Evolutionary conservation across 2,329 filamentous ascomycete genomes (phyloP), one percentile per base, ranked within the genome.

Genomic region (Epichloe scottii): DNA sequence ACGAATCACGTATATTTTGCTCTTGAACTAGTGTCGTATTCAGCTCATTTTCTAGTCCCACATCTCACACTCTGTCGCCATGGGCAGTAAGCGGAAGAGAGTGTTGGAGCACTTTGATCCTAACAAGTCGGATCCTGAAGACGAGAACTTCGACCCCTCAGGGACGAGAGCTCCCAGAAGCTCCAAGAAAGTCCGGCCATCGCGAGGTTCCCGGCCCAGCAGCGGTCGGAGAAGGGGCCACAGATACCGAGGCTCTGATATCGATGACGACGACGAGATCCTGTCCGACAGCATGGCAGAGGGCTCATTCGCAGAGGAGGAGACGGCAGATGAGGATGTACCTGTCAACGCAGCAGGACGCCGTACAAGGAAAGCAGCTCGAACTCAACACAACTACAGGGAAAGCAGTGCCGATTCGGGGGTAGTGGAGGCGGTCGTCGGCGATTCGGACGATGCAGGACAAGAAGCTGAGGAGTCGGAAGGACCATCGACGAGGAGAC

Each of bases 81-180:
- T 68, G 66, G 61, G 59, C 43, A 62, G 63, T 51, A 82, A 82
- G 63, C 70, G 81, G 50, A 84, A 82, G 71, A 69, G 75, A 55
- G 71, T 71, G 52, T 66, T 80, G 51, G 74, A 79, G 55, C 71
- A 73, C 50, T 84, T 84, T 57, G 81, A 85, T 63, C 79, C 78
- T 3, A 84, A 83, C 63, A 77, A 81, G 61, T 84, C 81, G 48
- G 81, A 85, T 57, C 72, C 81, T 2, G 76, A 81, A 47, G 81
- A 85, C 60, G 79, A 81, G 56, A 82, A 82, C 63, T 85, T 84
- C 59, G 76, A 81, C 52, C 80, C 80, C 15, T 61, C 63, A 21
- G 71, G 74, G 57, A 70, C 66, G 26, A 67, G 68, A 33, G 68
- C 74, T 15, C 66, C 66, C 14, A 69, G 69, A 53, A 65, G 55